Evolutionary conservation across 2,329 filamentous ascomycete genomes (phyloP).

Genomic region (Curvularia hawaiiensis): DNA sequence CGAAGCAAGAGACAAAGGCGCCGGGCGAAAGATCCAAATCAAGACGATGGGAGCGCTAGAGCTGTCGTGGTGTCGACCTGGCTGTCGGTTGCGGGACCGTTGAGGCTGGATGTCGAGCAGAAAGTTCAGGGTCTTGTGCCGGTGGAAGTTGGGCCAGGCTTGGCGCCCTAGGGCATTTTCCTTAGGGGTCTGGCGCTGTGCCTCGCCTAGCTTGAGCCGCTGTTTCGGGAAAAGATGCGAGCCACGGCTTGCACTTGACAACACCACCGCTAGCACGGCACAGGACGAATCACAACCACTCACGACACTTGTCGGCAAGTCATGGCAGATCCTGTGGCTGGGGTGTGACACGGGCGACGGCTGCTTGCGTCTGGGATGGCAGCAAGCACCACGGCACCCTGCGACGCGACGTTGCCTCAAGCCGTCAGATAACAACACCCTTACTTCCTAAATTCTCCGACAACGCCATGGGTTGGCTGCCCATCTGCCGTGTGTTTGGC

Average conservation of each 20-base stretch:
- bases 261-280: neutral
- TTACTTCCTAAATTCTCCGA: neutral
- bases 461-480: neutral
- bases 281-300: neutral
- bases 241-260: neutral
- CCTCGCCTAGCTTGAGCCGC: neutral
- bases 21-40: neutral
- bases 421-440: neutral
- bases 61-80: neutral
- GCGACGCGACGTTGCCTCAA: neutral
- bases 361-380: neutral
- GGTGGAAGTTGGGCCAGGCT: neutral
- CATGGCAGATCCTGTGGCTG: neutral
- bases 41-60: neutral
- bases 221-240: neutral
- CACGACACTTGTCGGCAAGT: neutral
- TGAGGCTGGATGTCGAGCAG: neutral
- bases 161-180: neutral
- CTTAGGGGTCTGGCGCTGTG: neutral
- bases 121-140: neutral
- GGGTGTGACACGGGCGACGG: neutral
- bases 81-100: neutral
- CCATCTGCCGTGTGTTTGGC: slow-evolving; percentile 13
- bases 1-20: neutral
- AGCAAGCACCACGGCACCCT: neutral